Base-by-base conservation (phyloP, 345 rosid genomes). In the Passiflora organensis region DNA sequence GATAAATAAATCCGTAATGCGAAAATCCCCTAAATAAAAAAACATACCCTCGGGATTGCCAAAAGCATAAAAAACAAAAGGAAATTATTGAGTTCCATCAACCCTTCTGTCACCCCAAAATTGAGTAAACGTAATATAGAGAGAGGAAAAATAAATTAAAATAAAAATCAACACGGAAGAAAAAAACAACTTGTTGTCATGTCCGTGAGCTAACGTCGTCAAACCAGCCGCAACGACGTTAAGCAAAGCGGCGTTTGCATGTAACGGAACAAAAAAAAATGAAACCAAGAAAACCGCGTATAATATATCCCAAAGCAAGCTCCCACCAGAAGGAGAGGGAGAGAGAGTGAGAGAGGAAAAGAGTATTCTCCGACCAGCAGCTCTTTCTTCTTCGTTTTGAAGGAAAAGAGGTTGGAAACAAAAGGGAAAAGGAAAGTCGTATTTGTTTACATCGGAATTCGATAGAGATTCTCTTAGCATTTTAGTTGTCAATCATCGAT, bases 201-300 rank as follows among this genome's bases (percentile, higher is more conserved):
- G 11, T 47, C 71, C 61, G 59, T 66, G 51, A 44, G 12, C 14
- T 63, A 48, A 72, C 83, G 65, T 53, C 86, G 89, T 80, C 60
- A 62, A 4, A 11, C 13, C 47, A 58, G 74, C 79, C 73, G 67
- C 78, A 69, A 70, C 82, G 76, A 32, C 79, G 83, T 72, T 63
- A 74, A 46, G 0, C 14, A 34, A 21, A 70, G 64, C 73, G 76
- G 61, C 79, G 83, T 68, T 72, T 53, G 6, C 17, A 1, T 5
- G 37, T 55, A 25, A 50, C 52, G 20, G 48, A 56, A 32, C 25
- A 64, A 15, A 41, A 41, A 15, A 41, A 41, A 41, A 9, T 37
- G 41, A 6, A 37, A 6, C 16, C 22, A 45, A 37, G 34, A 51
- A 53, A 32, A 32, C 59, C 65, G 61, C 73, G 73, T 76, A 69